These are phyloP conservation scores for Cordyceps fumosorosea DNA, from an alignment of 2,329 filamentous ascomycete species.

Conservation along the genomic window DNA sequence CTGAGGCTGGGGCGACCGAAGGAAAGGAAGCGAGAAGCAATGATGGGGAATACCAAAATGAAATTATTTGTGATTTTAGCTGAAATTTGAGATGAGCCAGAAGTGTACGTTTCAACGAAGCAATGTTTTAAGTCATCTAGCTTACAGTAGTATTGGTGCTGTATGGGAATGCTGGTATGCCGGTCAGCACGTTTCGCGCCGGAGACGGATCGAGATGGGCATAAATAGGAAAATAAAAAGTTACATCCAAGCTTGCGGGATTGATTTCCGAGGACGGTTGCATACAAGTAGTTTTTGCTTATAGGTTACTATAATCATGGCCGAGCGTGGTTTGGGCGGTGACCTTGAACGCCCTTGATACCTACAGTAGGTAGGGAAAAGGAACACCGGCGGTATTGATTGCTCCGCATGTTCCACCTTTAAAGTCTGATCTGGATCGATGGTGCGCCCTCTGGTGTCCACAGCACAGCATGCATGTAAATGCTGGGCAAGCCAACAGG, in stretches of 20 bases:
- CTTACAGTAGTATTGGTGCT: background rate
- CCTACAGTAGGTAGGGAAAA: too few species aligned
- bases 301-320: too few species aligned
- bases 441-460: background rate
- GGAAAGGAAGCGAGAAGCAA: background rate
- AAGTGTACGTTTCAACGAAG: slow-evolving; percentile 9
- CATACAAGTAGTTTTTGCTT: too few species aligned
- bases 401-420: background rate
- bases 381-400: background rate
- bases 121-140: slow-evolving; percentile 1
- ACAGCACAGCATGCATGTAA: background rate
- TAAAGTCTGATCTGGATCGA: slow-evolving; percentile 1
- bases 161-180: background rate
- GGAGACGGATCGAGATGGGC: background rate
- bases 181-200: background rate
- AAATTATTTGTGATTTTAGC: slow-evolving; percentile 8
- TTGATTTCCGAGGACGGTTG: background rate
- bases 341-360: too few species aligned
- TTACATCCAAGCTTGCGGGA: background rate
- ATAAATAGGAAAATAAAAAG: background rate
- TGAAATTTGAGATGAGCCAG: slow-evolving; percentile 10
- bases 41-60: slow-evolving; percentile 8
- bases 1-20: background rate
- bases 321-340: too few species aligned
- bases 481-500: background rate